phyloP scores from a whole-genome alignment of 2,329 filamentous ascomycete genomes.

The Rutstroemia sp. region DNA sequence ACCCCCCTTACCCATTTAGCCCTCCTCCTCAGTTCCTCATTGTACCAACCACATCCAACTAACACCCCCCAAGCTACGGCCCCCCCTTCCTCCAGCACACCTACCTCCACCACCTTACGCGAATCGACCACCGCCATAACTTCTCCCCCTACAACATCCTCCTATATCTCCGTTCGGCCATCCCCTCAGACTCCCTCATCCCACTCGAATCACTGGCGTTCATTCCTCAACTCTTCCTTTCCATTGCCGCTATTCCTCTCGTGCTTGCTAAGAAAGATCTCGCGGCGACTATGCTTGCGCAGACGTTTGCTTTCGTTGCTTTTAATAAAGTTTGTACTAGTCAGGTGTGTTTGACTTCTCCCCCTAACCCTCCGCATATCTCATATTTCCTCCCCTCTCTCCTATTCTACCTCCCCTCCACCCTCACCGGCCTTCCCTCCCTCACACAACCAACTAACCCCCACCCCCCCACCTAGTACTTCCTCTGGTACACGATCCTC shows the following conservation, averaged over 20 bases:
- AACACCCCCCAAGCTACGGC: constrained; percentile 54
- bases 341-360: constrained; percentile 51
- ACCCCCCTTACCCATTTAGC: neutral
- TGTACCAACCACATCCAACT: neutral
- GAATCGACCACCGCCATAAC: constrained; percentile 95
- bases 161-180: constrained; percentile 75
- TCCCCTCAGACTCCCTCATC: constrained; percentile 29
- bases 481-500: constrained; percentile 95
- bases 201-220: constrained; percentile 77
- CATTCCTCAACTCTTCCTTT: constrained; percentile 76
- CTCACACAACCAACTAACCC: neutral
- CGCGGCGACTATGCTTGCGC: constrained; percentile 77
- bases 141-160: constrained; percentile 95
- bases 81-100: constrained; percentile 79
- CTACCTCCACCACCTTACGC: constrained; percentile 84
- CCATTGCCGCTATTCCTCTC: constrained; percentile 68
- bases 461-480: constrained; percentile 58
- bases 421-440: constrained; percentile 19
- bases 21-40: neutral
- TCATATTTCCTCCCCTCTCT: neutral
- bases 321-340: constrained; percentile 99
- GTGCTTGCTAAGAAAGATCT: constrained; percentile 74
- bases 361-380: constrained; percentile 20
- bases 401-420: too few relatives aligned
- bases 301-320: constrained; percentile 94